These are phyloP conservation scores for Zygosaccharomyces pseudorouxii DNA, from an alignment of 805 yeast genomes.

Conservation along the genomic window DNA sequence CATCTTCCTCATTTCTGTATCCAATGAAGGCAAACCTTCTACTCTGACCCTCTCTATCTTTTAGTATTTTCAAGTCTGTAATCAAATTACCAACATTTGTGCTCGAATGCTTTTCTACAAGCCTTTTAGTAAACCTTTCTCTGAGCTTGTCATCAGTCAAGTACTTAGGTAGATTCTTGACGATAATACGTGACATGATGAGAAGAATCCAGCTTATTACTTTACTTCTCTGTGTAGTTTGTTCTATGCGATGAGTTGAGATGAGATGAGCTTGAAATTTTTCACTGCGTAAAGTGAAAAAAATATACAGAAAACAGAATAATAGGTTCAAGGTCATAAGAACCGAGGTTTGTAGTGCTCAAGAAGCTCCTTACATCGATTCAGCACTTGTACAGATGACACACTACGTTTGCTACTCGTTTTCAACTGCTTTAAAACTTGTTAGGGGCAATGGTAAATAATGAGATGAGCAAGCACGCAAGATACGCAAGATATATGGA, in stretches of 20 bases:
- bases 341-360: neutral
- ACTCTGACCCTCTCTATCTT: constrained; percentile 76
- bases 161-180: constrained; percentile 81
- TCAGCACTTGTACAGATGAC: too few species aligned
- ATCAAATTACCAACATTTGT: constrained; percentile 48
- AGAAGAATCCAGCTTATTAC: neutral
- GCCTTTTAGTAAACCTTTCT: constrained; percentile 52
- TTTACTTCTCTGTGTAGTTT: neutral
- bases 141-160: constrained; percentile 67
- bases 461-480: too few species aligned
- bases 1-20: constrained; percentile 66
- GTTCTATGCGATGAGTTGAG: constrained; percentile 10
- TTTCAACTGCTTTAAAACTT: too few species aligned
- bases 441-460: too few species aligned
- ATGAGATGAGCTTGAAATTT: constrained; percentile 26
- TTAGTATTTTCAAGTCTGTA: constrained; percentile 85
- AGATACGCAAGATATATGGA: too few species aligned
- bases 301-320: neutral
- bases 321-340: neutral
- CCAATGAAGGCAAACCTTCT: constrained; percentile 94
- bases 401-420: too few species aligned
- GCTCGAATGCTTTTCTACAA: constrained; percentile 21
- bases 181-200: constrained; percentile 82
- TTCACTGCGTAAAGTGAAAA: constrained; percentile 9
- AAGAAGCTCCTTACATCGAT: too few species aligned